Evolutionary conservation across 1,284 basidiomycete species (phyloP).

Genomic region (Moniliophthora roreri): DNA sequence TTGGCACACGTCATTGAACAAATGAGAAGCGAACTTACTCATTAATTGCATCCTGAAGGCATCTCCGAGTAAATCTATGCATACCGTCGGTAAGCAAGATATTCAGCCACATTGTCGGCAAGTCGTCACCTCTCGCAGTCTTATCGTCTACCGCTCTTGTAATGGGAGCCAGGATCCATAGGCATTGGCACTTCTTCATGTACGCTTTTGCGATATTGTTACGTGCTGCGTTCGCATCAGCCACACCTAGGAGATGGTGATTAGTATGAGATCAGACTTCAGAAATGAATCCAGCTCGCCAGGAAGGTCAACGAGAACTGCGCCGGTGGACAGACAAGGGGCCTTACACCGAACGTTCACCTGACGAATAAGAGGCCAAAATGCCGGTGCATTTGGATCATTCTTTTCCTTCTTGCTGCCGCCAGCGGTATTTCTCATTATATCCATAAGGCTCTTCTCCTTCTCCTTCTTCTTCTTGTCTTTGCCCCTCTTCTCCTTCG

Average conservation of each 20-base stretch:
- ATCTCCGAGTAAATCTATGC: slow-evolving; percentile 53
- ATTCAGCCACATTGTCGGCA: background rate
- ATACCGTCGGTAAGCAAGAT: background rate
- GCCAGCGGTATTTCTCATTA: slow-evolving; percentile 27
- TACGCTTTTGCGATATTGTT: slow-evolving; percentile 58
- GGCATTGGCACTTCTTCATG: slow-evolving; percentile 58
- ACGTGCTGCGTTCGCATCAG: slow-evolving; percentile 58
- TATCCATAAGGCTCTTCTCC: slow-evolving; percentile 31
- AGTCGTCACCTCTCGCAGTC: slow-evolving; percentile 47
- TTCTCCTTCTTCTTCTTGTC: slow-evolving; percentile 36
- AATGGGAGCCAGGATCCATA: slow-evolving; percentile 58
- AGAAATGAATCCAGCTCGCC: slow-evolving; percentile 29
- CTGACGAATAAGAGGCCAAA: slow-evolving; percentile 63
- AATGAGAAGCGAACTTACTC: slow-evolving; percentile 39
- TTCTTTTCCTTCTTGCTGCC: slow-evolving; percentile 29
- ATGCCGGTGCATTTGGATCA: slow-evolving; percentile 42
- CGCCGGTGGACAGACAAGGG: slow-evolving; percentile 52
- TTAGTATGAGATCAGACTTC: background rate
- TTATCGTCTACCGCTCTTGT: slow-evolving; percentile 58
- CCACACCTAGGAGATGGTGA: slow-evolving; percentile 39
- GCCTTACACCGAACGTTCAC: slow-evolving; percentile 58
- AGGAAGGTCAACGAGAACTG: slow-evolving; percentile 59
- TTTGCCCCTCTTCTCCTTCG: slow-evolving; percentile 57
- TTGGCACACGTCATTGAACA: slow-evolving; percentile 4
- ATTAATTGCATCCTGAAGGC: slow-evolving; percentile 62